Base-by-base conservation (phyloP, 345 rosid genomes). In the Durio zibethinus region DNA sequence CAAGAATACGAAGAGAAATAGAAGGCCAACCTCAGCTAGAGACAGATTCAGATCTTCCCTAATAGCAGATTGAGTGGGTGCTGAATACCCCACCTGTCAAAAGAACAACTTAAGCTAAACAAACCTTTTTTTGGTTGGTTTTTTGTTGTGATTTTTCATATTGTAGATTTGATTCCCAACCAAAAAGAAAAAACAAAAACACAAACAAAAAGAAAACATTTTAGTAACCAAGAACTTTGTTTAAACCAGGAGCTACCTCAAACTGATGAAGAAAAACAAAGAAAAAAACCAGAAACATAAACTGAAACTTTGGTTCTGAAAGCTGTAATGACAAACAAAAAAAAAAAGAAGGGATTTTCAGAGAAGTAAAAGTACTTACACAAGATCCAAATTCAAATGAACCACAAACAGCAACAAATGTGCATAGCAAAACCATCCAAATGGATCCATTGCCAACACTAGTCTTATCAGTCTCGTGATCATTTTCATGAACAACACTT, bases 71-170 rank as follows among this genome's bases (percentile, higher is more conserved):
- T 93, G 93, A 81, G 93, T 86, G 40, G 99, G 98, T 29, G 99
- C 97, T 69, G 99, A 91, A 87, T 90, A 94, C 42, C 99, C 97
- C 85, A 90, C 97, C 99, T 94, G 90, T 72, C 86, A 87, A 80
- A 89, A 81, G 36, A 86, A 76, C 48, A 76, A 82, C 86, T 82
- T 71, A 67, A 89, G 85, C 85, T 81, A 74, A 87, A 84, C 82
- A 83, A 83, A 80, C 70, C 82, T 53, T 74, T 76, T 75, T 57
- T 35, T 53, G 4, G 79, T 52, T 61, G 38, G 21, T 74, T 75
- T 4, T 53, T 63, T 74, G 6, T 53, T 43, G n/a, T 70, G 36
- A 27, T 53, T 73, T 73, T 61, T 31, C 40, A 10, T 78, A 45
- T 62, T 68, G n/a, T 68, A 74, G 16, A 61, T 69, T 76, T 73